Evolutionary conservation across 2,329 filamentous ascomycete genomes (phyloP).

Genomic region (Didymella exigua): DNA sequence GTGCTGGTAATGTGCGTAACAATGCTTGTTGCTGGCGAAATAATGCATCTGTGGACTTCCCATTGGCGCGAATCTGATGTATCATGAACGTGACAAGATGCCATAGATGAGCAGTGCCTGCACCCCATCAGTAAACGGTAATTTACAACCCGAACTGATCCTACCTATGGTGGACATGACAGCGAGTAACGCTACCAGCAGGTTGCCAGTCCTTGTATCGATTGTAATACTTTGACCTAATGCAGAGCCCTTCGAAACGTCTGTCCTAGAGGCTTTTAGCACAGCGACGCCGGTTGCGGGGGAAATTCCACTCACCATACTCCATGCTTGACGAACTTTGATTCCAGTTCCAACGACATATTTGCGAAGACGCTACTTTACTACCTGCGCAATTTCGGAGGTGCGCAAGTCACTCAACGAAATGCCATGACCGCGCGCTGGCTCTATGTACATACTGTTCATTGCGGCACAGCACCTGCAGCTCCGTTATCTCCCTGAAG

Average conservation of each 20-base stretch:
- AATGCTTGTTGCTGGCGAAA: slow-evolving; percentile 31
- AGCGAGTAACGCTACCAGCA: slow-evolving; percentile 29
- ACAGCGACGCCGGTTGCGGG: background rate
- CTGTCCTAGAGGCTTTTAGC: slow-evolving; percentile 5
- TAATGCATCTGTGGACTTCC: slow-evolving; percentile 13
- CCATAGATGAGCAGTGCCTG: slow-evolving; percentile 24
- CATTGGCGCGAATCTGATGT: slow-evolving; percentile 24
- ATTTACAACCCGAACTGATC: background rate
- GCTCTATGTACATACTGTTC: background rate
- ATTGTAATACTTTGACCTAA: slow-evolving; percentile 30
- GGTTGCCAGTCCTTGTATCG: slow-evolving; percentile 22
- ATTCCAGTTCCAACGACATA: slow-evolving; percentile 9
- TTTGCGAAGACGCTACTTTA: background rate
- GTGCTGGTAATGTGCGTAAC: slow-evolving; percentile 24
- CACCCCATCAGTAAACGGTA: background rate
- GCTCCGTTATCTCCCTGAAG: background rate
- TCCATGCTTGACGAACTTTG: background rate
- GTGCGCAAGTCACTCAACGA: background rate
- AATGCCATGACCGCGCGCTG: background rate
- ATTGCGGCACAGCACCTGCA: slow-evolving; percentile 5
- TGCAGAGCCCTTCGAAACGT: slow-evolving; percentile 16
- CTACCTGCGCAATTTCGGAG: background rate
- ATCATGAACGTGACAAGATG: slow-evolving; percentile 27
- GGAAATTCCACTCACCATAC: background rate
- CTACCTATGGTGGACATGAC: slow-evolving; percentile 19